Conservation (phyloP, 2,329 filamentous ascomycete genomes). For the Alternaria novae-zelandiae region DNA sequence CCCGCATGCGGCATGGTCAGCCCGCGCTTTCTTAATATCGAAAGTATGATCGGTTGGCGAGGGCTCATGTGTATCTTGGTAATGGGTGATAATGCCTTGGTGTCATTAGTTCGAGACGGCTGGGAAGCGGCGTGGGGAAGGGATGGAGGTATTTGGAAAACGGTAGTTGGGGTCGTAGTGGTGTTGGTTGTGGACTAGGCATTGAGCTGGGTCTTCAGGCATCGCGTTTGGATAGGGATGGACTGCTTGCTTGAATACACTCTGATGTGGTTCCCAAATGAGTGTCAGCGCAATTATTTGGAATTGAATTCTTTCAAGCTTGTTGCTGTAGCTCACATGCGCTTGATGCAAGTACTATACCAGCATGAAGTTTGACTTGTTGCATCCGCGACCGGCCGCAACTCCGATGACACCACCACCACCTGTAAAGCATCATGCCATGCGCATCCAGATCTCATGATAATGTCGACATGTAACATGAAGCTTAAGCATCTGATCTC, state of each 20-base stretch:
- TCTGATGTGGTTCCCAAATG: background rate
- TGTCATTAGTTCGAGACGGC: background rate
- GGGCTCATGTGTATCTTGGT: slow-evolving; percentile 6
- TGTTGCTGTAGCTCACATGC: background rate
- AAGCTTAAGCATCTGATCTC: background rate
- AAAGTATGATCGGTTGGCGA: slow-evolving; percentile 10
- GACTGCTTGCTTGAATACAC: background rate
- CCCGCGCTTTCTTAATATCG: slow-evolving; percentile 19
- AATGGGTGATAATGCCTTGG: slow-evolving; percentile 13
- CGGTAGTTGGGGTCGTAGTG: background rate
- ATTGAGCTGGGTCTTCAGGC: background rate
- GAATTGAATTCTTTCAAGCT: background rate
- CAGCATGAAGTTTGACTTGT: background rate
- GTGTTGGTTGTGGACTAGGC: background rate
- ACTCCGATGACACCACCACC: background rate
- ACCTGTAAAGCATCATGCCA: background rate
- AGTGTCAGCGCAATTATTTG: background rate
- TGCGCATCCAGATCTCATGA: background rate
- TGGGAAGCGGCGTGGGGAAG: background rate
- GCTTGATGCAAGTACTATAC: background rate
- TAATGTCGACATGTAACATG: background rate
- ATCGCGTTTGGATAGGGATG: background rate
- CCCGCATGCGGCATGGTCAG: slow-evolving; percentile 4
- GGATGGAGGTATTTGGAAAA: background rate
- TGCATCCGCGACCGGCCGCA: background rate